A percentile compares a stretch with the other conserved stretches of the same genome.
phyloP scores from a whole-genome alignment of 139 green algal genomes.

The Deuterostichococcus epilithicus region DNA sequence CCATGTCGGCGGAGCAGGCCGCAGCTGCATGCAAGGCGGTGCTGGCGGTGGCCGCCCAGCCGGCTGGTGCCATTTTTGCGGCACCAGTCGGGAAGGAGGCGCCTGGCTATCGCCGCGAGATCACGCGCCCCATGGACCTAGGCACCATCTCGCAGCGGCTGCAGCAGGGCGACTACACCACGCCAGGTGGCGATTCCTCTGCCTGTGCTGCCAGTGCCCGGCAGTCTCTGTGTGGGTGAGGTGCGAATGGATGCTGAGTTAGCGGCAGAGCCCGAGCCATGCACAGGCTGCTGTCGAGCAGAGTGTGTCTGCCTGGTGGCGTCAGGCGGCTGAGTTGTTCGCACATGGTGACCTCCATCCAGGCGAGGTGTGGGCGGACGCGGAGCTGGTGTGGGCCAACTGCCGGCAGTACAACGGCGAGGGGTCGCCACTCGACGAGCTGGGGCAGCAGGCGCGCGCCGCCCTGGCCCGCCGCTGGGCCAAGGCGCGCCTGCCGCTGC shows the following conservation, averaged over 20 bases:
- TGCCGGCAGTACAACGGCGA: conserved; percentile 42
- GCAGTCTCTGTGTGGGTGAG: background rate
- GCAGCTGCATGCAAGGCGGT: background rate
- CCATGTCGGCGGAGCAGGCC: conserved; percentile 2
- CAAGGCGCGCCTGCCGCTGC: conserved; percentile 12
- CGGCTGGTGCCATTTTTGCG: conserved; percentile 1
- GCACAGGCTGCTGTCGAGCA: too few relatives aligned
- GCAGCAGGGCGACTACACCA: conserved; percentile 16
- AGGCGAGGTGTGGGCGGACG: conserved; percentile 31
- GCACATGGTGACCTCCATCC: background rate
- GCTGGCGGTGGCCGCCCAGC: background rate
- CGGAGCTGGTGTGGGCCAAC: conserved; percentile 47
- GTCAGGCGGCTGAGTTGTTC: background rate
- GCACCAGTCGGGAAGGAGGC: conserved; percentile 26
- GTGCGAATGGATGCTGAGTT: background rate
- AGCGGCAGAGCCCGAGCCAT: too few relatives aligned
- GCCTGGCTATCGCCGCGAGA: conserved; percentile 31
- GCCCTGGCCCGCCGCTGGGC: conserved; percentile 20
- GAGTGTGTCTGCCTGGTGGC: background rate
- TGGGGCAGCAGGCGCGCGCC: background rate
- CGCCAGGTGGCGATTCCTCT: background rate
- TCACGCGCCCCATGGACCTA: conserved; percentile 32
- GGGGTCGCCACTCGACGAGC: conserved; percentile 8
- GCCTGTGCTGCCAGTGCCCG: background rate
- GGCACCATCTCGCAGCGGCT: conserved; percentile 11